Conservation (phyloP, 805 yeast genomes). For the Candida piceae region DNA sequence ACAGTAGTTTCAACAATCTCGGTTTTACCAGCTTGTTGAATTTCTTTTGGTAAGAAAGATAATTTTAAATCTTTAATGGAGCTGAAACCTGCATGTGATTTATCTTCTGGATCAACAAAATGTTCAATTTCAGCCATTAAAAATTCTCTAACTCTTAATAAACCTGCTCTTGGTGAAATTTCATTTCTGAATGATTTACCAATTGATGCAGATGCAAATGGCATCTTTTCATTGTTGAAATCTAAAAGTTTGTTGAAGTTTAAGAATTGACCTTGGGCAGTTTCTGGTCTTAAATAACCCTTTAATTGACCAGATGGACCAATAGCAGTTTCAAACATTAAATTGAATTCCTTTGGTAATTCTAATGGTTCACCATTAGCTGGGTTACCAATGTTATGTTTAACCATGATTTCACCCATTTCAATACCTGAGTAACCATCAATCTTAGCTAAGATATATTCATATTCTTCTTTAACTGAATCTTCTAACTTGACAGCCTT, state of each 20-base stretch:
- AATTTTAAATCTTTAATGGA: constrained; percentile 71
- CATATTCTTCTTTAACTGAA: constrained; percentile 71
- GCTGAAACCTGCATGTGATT: constrained; percentile 73
- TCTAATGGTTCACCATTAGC: constrained; percentile 81
- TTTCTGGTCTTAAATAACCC: constrained; percentile 97
- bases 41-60: constrained; percentile 76
- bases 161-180: constrained; percentile 97
- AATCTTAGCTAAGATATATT: constrained; percentile 81
- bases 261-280: constrained; percentile 98
- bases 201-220: constrained; percentile 98
- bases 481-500: constrained; percentile 85
- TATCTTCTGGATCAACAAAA: constrained; percentile 89
- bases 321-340: constrained; percentile 98
- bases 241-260: constrained; percentile 92
- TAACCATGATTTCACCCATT: constrained; percentile 81
- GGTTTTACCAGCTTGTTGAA: constrained; percentile 83
- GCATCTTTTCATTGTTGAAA: constrained; percentile 93
- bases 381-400: constrained; percentile 86
- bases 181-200: constrained; percentile 99
- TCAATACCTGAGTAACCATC: constrained; percentile 94
- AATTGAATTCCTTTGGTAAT: constrained; percentile 90
- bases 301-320: constrained; percentile 97
- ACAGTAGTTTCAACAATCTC: constrained; percentile 58
- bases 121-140: constrained; percentile 99
- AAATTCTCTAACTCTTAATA: constrained; percentile 96